Percentiles rank a stretch among this genome's conserved stretches.
Evolutionary conservation across 345 rosid species (phyloP).

Genomic region (Lumnitzera littorea): DNA sequence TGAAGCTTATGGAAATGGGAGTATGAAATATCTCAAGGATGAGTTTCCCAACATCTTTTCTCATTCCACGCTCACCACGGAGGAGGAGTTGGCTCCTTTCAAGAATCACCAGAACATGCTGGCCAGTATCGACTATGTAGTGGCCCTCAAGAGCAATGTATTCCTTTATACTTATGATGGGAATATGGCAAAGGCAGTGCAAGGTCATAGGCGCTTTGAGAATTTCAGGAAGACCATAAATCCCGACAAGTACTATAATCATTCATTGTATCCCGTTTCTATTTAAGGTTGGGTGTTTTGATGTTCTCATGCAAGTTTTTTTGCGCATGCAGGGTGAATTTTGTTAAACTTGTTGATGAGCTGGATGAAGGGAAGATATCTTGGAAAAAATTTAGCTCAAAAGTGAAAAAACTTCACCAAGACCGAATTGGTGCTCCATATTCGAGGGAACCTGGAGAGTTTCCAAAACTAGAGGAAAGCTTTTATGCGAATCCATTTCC

Average conservation of each 20-base stretch:
- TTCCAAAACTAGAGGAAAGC: constrained; percentile 89
- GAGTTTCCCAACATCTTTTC: constrained; percentile 76
- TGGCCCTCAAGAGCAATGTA: constrained; percentile 83
- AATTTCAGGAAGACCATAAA: constrained; percentile 77
- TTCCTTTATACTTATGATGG: constrained; percentile 89
- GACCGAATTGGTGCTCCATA: constrained; percentile 70
- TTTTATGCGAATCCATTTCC: constrained; percentile 88
- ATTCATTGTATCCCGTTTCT: neutral
- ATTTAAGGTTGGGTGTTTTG: neutral
- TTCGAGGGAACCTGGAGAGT: constrained; percentile 61
- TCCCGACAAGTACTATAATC: constrained; percentile 65
- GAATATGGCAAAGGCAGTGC: constrained; percentile 98
- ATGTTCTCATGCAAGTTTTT: neutral
- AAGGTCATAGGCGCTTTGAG: constrained; percentile 87
- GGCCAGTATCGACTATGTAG: constrained; percentile 83
- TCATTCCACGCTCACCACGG: constrained; percentile 70
- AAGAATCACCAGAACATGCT: constrained; percentile 85
- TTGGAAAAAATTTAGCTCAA: constrained; percentile 82
- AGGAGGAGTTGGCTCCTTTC: constrained; percentile 69
- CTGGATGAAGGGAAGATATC: constrained; percentile 65
- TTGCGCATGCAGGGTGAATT: constrained; percentile 58
- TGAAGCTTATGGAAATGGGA: constrained; percentile 82
- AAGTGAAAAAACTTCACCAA: constrained; percentile 74
- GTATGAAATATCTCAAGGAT: constrained; percentile 60
- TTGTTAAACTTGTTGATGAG: constrained; percentile 74